Base-by-base conservation (phyloP, 1,139 yeast species). In the Kluyveromyces sp. region DNA sequence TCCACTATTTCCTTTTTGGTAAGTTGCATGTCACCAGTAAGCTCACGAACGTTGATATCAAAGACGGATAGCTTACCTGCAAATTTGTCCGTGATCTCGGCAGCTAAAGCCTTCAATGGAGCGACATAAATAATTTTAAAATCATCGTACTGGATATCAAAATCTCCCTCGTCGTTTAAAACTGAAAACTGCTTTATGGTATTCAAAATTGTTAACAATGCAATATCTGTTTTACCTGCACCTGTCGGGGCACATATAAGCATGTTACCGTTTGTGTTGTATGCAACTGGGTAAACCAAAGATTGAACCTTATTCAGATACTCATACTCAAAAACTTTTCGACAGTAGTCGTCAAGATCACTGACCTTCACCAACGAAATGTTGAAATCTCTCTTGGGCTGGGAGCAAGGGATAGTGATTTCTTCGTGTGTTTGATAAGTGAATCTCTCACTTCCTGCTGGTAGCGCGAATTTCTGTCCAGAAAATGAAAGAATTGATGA, bases 181-280 rank as follows among this genome's bases (percentile, higher is more conserved):
- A 70, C 61, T 0, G 69, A 55, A 54, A 63, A 60, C 57, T 86
- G 92, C 36, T 80, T 76, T n/a, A 92, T 82, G 0, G 94, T 77
- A 54, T 83, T 86, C 43, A 94, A 69, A 55, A 92, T 80, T 0
- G 97, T 73, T 34, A 92, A 67, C 56, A 94, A 68, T 0, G 99
- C 99, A 33, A 94, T 95, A 63, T 94, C 97, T 0, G 99, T 94
- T 60, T 92, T 92, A 74, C 99, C 99, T 6, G 98, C 97, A 72
- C 99, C 98, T 0, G 99, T 92, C 2, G 99, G 99, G 0, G 99
- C 99, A 76, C 98, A 92, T 1, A 92, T 89, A 41, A 92, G 71
- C 96, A 94, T 84, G 57, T 94, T 92, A 55, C 89, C 96, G 63
- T 87, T 89, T 4, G 97, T 83, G 44, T 83, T 79, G 60, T 92